Percentiles rank a stretch among this genome's conserved stretches.
phyloP scores from a whole-genome alignment of 192 early-diverging fungal species.

The Pecoramyces ruminantium region DNA sequence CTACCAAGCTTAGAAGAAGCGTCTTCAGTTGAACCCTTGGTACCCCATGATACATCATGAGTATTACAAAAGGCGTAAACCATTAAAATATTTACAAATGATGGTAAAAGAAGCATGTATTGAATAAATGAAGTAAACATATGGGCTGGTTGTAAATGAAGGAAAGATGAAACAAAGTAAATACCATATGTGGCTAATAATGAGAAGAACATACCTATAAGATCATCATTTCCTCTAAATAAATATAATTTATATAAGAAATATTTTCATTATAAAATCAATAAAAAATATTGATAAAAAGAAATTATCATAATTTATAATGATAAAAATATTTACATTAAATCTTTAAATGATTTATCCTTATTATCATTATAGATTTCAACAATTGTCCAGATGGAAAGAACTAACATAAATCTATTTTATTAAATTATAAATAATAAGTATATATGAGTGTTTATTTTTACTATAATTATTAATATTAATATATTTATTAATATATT shows the following conservation, averaged over 20 bases:
- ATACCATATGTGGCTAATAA: conserved; percentile 64
- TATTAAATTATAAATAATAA: neutral
- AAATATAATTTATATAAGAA: too few relatives aligned
- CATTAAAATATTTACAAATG: conserved; percentile 81
- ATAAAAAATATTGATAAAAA: too few relatives aligned
- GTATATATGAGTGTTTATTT: too few relatives aligned
- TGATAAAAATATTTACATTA: neutral
- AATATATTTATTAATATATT: too few relatives aligned
- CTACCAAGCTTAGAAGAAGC: conserved; percentile 3
- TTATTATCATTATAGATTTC: neutral
- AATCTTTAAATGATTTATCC: conserved; percentile 1
- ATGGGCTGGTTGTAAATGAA: conserved; percentile 79
- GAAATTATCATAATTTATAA: too few relatives aligned
- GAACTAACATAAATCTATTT: neutral
- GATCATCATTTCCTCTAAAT: conserved; percentile 25
- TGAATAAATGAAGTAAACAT: conserved; percentile 78
- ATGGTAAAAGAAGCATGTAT: conserved; percentile 73
- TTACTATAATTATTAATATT: too few relatives aligned
- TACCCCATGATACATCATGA: conserved; percentile 92
- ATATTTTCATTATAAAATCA: too few relatives aligned
- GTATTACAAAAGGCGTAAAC: conserved; percentile 89
- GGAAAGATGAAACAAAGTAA: conserved; percentile 59
- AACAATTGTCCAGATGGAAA: neutral
- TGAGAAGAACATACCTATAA: conserved; percentile 68
- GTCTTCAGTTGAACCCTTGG: conserved; percentile 62